A percentile compares a stretch with the other conserved stretches of the same genome.
These are phyloP conservation scores for Macrolepiota albuminosa DNA, from an alignment of 768 basidiomycete genomes.

Conservation along the genomic window DNA sequence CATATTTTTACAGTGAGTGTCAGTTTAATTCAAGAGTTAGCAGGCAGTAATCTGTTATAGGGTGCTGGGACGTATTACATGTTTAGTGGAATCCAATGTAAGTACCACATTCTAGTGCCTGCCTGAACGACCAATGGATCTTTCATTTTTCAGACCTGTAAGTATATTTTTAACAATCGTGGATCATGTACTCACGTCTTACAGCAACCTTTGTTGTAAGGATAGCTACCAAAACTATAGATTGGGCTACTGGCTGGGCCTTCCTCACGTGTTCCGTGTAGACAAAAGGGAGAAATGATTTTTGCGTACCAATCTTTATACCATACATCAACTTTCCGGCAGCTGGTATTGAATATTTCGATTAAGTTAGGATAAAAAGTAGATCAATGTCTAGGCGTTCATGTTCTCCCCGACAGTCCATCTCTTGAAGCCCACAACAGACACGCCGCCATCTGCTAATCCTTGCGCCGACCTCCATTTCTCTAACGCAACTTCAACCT, in stretches of 20 bases:
- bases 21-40: background rate
- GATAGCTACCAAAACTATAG: constrained; percentile 49
- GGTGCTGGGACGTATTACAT: constrained; percentile 49
- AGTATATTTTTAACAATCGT: constrained; percentile 17
- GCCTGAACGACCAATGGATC: constrained; percentile 1
- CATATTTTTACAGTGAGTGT: constrained; percentile 56
- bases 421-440: constrained; percentile 52
- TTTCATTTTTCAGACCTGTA: constrained; percentile 34
- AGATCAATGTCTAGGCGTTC: background rate
- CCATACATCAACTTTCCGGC: background rate
- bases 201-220: constrained; percentile 53
- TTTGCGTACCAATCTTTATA: background rate
- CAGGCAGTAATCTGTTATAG: constrained; percentile 18
- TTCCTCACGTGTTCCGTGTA: constrained; percentile 43
- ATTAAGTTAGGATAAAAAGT: background rate
- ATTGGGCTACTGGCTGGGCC: constrained; percentile 34
- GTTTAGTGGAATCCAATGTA: constrained; percentile 50
- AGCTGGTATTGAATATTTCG: background rate
- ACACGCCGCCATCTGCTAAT: constrained; percentile 29
- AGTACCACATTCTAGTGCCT: constrained; percentile 14
- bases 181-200: constrained; percentile 1
- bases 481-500: constrained; percentile 41
- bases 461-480: constrained; percentile 32
- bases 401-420: constrained; percentile 57
- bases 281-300: constrained; percentile 17